Base-by-base conservation (phyloP, 2,329 filamentous ascomycete species). In the Pseudocercospora ulei region DNA sequence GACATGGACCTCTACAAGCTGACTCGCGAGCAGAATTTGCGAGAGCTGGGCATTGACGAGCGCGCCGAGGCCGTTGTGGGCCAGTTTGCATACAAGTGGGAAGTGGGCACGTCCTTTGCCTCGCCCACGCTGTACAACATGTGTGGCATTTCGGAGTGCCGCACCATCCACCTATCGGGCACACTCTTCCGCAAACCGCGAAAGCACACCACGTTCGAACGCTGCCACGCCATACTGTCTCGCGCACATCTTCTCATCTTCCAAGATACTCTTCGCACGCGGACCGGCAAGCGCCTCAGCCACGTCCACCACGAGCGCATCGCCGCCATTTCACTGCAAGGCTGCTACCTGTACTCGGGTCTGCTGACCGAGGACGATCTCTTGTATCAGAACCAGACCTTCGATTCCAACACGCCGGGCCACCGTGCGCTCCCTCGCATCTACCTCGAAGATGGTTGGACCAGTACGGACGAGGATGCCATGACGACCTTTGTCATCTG, bases 401-500 rank as follows among this genome's bases (percentile, higher is more conserved):
- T 79, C 45, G 75, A 79, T 52, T 69, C 67, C 35, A 77, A 76
- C 46, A 67, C 68, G 24, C 76, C 76, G 0, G 73, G 75, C 8
- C 69, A 72, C 38, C 67, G 72, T 41, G 70, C 73, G 2, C 58
- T 78, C 6, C 75, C 76, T 2, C 63, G 73, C 2, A 68, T 76
- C 3, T 79, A 76, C 50, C 66, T 72, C 19, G 67, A 73, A 36
- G 74, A 79, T 46, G 67, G 67, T 11, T 78, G 73, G 69, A 78
- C 73, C 12, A 71, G 66, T 16, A 70, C 68, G 0, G 76, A 80
- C 47, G 75, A 78, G 50, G 76, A 79, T 50, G 70, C 71, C n/a
- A 75, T 76, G 61, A 76, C 73, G 0, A 76, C 72, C 2, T 80
- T 80, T 52, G 75, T 78, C n/a, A 63, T 80, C 26, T 80, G 76